These are phyloP conservation scores for Dipteronia sinensis DNA, from an alignment of 345 rosid genomes.

Conservation along the genomic window DNA sequence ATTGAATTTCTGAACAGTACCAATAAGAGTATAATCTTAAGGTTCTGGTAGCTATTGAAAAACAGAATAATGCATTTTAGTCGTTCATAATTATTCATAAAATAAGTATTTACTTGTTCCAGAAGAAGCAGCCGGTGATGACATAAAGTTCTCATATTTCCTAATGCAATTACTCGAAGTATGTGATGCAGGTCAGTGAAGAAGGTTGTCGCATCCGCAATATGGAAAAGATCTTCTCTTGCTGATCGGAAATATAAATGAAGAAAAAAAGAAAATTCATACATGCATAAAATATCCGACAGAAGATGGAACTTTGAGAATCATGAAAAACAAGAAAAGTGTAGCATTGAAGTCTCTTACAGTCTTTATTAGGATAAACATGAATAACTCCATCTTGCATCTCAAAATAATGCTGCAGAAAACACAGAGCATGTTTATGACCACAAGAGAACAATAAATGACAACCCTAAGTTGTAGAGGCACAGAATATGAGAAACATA, in stretches of 20 bases:
- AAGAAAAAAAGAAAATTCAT: constrained; percentile 8
- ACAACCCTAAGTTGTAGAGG: neutral
- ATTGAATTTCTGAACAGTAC: constrained; percentile 79
- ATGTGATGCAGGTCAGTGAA: constrained; percentile 89
- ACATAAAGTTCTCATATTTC: constrained; percentile 93
- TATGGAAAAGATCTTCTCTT: constrained; percentile 80
- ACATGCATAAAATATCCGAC: neutral
- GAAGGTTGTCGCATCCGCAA: constrained; percentile 87
- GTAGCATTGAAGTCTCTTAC: constrained; percentile 42
- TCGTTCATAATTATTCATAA: neutral
- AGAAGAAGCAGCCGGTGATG: constrained; percentile 90
- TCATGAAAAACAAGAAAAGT: constrained; percentile 18
- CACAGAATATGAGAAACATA: neutral
- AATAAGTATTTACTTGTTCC: constrained; percentile 65
- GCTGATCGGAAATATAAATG: constrained; percentile 42
- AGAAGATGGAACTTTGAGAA: neutral
- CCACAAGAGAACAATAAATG: constrained; percentile 9
- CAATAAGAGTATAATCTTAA: constrained; percentile 18
- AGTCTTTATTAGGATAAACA: constrained; percentile 78
- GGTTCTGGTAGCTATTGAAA: constrained; percentile 7
- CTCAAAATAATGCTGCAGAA: constrained; percentile 82
- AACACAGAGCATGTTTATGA: constrained; percentile 19
- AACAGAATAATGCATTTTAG: constrained; percentile 13
- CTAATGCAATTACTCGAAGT: constrained; percentile 85
- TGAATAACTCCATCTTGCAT: constrained; percentile 97